These are phyloP conservation scores for Phytopythium helicoides DNA, from an alignment of 352 stramenopile species.

Conservation along the genomic window DNA sequence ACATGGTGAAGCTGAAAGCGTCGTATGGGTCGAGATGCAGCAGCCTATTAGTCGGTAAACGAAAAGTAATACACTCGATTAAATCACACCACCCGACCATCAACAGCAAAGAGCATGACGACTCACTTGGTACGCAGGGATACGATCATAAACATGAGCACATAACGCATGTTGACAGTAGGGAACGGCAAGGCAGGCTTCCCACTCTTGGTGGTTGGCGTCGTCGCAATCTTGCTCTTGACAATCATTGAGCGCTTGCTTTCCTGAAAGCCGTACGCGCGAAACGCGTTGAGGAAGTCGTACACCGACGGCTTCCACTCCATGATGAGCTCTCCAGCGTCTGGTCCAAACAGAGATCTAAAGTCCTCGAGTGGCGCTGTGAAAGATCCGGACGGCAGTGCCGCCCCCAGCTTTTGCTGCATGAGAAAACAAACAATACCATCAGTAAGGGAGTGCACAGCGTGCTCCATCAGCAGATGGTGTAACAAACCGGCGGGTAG, in stretches of 20 bases:
- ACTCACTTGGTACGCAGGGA: conserved; percentile 58
- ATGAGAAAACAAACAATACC: conserved; percentile 38
- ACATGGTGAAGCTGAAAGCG: conserved; percentile 83
- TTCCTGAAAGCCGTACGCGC: conserved; percentile 77
- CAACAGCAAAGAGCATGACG: neutral
- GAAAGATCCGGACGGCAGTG: conserved; percentile 49
- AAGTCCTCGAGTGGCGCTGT: conserved; percentile 53
- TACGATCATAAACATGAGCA: conserved; percentile 74
- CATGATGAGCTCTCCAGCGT: conserved; percentile 44
- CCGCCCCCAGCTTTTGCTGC: conserved; percentile 32
- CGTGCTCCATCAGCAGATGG: neutral
- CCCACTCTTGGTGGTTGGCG: conserved; percentile 15
- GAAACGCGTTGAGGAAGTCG: conserved; percentile 77
- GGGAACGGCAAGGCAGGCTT: conserved; percentile 48
- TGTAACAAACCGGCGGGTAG: neutral
- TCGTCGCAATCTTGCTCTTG: conserved; percentile 67
- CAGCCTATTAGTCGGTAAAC: conserved; percentile 18
- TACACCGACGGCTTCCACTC: conserved; percentile 70
- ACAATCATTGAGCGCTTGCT: conserved; percentile 82
- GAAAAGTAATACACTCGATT: no score
- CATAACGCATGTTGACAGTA: conserved; percentile 79
- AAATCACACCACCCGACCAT: neutral
- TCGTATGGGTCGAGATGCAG: conserved; percentile 71
- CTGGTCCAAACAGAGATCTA: conserved; percentile 25
- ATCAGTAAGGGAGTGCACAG: no score